phyloP scores from a whole-genome alignment of 2,329 filamentous ascomycete genomes.

The Colletotrichum melonis region DNA sequence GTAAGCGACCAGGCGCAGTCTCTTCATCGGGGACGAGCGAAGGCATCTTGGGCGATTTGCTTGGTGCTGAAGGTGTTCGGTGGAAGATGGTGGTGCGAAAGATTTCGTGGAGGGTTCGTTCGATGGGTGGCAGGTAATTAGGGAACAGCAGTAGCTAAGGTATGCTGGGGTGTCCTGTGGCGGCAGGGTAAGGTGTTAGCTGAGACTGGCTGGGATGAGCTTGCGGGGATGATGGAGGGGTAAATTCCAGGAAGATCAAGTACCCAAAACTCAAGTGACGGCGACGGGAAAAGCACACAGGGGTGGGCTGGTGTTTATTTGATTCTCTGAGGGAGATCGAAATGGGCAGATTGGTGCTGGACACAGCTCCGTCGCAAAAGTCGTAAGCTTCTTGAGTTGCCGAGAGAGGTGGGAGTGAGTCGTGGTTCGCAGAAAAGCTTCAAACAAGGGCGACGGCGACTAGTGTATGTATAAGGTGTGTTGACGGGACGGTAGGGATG shows the following conservation, averaged over 20 bases:
- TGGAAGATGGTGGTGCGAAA: slow-evolving; percentile 2
- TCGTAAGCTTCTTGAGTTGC: not conserved
- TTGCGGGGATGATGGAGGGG: slow-evolving; percentile 36
- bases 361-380: not conserved
- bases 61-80: slow-evolving; percentile 7
- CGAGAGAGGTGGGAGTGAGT: not conserved
- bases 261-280: slow-evolving; percentile 12
- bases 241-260: slow-evolving; percentile 19
- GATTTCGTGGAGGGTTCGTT: slow-evolving; percentile 11
- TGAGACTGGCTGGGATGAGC: slow-evolving; percentile 35
- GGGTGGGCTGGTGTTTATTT: slow-evolving; percentile 9
- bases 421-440: not conserved
- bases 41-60: slow-evolving; percentile 47
- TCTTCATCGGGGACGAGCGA: slow-evolving; percentile 46
- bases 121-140: slow-evolving; percentile 4
- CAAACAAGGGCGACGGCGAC: not conserved
- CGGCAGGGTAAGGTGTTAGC: slow-evolving; percentile 27
- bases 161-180: slow-evolving; percentile 19
- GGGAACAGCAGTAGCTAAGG: slow-evolving; percentile 7
- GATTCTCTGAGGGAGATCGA: not conserved
- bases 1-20: slow-evolving; percentile 64
- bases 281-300: slow-evolving; percentile 15
- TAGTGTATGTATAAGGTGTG: not conserved
- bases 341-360: not conserved
- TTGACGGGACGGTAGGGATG: not conserved